Percentiles rank a stretch among this genome's conserved stretches.
Conservation (phyloP, 495 filamentous ascomycete species). For the Extremus antarcticus region DNA sequence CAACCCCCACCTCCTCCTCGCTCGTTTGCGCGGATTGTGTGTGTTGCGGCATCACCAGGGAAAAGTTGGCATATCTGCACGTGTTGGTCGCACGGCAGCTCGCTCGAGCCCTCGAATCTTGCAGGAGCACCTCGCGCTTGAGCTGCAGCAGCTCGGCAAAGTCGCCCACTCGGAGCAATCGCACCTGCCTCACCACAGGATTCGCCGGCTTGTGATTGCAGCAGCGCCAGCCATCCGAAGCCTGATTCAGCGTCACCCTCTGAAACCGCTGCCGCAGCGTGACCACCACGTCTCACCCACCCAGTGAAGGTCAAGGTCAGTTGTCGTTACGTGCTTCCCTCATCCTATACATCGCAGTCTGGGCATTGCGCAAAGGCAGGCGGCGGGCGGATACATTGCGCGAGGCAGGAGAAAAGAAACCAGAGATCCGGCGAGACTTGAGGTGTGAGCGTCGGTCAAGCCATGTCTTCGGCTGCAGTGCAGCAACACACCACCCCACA, state of each 20-base stretch:
- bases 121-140: background rate
- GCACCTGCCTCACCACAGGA: background rate
- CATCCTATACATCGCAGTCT: no score
- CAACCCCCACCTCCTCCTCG: background rate
- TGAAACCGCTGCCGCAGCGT: background rate
- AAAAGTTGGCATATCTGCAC: background rate
- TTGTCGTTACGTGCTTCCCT: background rate
- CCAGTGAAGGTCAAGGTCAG: background rate
- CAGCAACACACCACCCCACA: constrained; percentile 26
- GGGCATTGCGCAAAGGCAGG: no score
- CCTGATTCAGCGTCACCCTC: background rate
- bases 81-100: background rate
- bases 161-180: background rate
- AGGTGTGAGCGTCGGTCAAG: background rate
- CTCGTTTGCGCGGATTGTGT: no score
- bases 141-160: background rate
- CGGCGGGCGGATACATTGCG: background rate
- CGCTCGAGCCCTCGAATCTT: background rate
- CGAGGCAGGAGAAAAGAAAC: background rate
- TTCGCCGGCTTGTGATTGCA: background rate
- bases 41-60: background rate
- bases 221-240: background rate
- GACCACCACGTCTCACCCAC: background rate
- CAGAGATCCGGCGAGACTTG: background rate
- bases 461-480: constrained; percentile 33